Evolutionary conservation across 345 rosid species (phyloP).

Genomic region (Moringa oleifera): DNA sequence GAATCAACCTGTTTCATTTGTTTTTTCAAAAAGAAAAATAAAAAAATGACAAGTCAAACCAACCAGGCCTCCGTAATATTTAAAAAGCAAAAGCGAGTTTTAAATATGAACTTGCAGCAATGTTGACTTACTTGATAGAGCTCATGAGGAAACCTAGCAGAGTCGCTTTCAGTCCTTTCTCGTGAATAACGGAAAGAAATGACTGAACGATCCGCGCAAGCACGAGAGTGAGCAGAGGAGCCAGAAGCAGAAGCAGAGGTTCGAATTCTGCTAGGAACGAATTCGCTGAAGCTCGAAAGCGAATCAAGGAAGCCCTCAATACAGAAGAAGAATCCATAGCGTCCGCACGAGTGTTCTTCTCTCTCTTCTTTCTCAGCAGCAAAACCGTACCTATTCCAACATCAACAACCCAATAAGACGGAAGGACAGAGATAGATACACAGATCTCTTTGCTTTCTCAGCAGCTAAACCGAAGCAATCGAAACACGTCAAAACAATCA

Average conservation of each 20-base stretch:
- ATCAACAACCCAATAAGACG: too few species aligned
- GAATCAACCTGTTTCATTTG: constrained; percentile 51
- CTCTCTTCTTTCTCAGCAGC: not conserved
- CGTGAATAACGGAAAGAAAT: constrained; percentile 34
- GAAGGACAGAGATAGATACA: too few species aligned
- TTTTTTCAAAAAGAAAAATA: not conserved
- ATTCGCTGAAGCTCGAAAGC: constrained; percentile 49
- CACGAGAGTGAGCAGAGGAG: constrained; percentile 59
- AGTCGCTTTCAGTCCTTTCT: constrained; percentile 60
- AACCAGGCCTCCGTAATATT: not conserved
- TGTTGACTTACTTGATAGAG: constrained; percentile 46
- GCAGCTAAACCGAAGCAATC: too few species aligned
- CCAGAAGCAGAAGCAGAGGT: constrained; percentile 58
- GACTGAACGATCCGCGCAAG: constrained; percentile 51
- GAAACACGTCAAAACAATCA: too few species aligned
- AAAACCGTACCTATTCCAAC: too few species aligned
- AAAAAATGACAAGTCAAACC: not conserved
- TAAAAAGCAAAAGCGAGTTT: constrained; percentile 1
- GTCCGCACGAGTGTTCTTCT: not conserved
- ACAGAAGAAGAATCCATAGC: constrained; percentile 30
- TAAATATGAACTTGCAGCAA: not conserved
- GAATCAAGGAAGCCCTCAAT: constrained; percentile 24
- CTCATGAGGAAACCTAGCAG: constrained; percentile 48
- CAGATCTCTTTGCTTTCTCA: too few species aligned
- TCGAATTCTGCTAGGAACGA: constrained; percentile 57